Evolutionary conservation across 108 stramenopile species (phyloP).

Genomic region (Fragilaria radians): DNA sequence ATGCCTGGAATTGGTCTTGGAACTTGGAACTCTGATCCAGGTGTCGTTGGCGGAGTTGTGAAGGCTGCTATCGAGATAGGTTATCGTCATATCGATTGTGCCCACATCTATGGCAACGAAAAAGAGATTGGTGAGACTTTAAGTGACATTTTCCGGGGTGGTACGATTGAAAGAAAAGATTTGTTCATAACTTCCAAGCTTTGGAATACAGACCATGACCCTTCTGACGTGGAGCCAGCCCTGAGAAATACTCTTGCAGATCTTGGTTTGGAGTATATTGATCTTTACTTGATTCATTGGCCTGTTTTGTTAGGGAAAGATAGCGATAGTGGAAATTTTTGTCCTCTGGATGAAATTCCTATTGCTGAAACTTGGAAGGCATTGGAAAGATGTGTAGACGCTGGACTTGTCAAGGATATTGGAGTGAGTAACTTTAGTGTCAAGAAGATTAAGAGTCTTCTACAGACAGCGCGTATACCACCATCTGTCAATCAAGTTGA

Average conservation of each 20-base stretch:
- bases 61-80: conserved; percentile 27
- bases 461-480: neutral
- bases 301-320: conserved; percentile 32
- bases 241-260: conserved; percentile 13
- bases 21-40: conserved; percentile 19
- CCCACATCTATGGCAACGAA: conserved; percentile 53
- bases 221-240: conserved; percentile 25
- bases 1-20: conserved; percentile 34
- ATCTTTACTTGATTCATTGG: conserved; percentile 71
- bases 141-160: conserved; percentile 7
- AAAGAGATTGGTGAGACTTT: conserved; percentile 34
- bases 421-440: conserved; percentile 59
- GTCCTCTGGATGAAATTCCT: conserved; percentile 10
- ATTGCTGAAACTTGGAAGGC: conserved; percentile 49
- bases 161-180: conserved; percentile 29
- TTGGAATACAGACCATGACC: conserved; percentile 17
- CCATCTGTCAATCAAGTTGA: conserved; percentile 52
- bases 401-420: conserved; percentile 33
- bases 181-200: conserved; percentile 33
- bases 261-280: conserved; percentile 47
- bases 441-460: conserved; percentile 24
- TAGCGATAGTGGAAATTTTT: neutral
- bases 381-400: conserved; percentile 25
- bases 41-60: conserved; percentile 25
- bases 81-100: conserved; percentile 46